Evolutionary conservation across 352 stramenopile genomes (phyloP), one percentile per base, ranked within the genome.

Genomic region (Pythium grandisporangium): DNA sequence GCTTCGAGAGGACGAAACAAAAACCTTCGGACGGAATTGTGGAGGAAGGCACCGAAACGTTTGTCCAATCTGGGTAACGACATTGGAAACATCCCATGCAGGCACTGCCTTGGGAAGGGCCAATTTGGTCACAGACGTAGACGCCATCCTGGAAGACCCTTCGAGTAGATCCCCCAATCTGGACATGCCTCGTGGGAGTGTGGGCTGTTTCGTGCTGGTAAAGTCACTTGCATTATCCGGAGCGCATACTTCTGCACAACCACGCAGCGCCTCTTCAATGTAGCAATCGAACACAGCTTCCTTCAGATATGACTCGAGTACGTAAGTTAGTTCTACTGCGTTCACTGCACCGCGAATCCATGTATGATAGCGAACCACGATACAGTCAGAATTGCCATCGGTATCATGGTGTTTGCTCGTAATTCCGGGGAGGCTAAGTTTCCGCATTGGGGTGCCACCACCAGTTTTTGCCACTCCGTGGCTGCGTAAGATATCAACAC

Each of bases 231-330:
- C n/a, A 33, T 17, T 11, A 22, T 30, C 48, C 43, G 27, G 12
- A 13, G 27, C n/a, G 16, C 36, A 16, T 14, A 29, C 22, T 37
- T 21, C 27, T 17, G 21, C 24, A 1, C 7, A 4, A 71, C 62
- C 37, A 14, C 50, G 55, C 26, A 89, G 51, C 2, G 49, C 72
- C 6, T 51, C 44, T 49, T 94, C 78, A 13, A 92, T 86, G n/a
- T 70, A 59, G 41, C 80, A 89, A 36, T 94, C 81, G 24, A 70
- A 77, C 30, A 94, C 33, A 6, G 78, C 66, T 66, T 94, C 76
- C 17, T 87, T 68, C 14, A 94, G 16, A 32, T 81, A 80, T 11
- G 61, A 55, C 39, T 87, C 66, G n/a, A 89, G 58, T 14, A 87
- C 54, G 3, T 78, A 49, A 30, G 46, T 62, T 6, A 94, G 40